phyloP scores from a whole-genome alignment of 345 rosid genomes.

The Hibiscus syriacus region DNA sequence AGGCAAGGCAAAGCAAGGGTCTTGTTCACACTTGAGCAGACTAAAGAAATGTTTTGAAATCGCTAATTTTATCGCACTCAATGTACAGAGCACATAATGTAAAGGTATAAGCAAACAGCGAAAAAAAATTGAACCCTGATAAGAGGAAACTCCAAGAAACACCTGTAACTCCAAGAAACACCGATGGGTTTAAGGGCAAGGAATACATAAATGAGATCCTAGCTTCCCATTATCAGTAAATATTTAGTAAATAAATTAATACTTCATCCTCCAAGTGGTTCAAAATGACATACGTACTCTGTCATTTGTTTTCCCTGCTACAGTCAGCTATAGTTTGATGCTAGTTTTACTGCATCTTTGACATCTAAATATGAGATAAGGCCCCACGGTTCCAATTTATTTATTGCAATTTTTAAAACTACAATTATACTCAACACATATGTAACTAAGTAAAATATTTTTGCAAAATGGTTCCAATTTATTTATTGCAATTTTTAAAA shows the following conservation, averaged over 20 bases:
- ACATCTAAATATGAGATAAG: too few relatives aligned
- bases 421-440: not conserved
- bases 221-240: not conserved
- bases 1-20: not conserved
- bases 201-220: not conserved
- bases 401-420: not conserved
- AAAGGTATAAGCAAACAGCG: not conserved
- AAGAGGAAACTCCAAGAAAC: not conserved
- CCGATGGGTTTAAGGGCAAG: not conserved
- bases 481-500: not conserved
- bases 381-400: too few relatives aligned
- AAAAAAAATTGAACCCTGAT: not conserved
- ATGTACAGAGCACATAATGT: not conserved
- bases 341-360: not conserved
- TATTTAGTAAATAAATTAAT: not conserved
- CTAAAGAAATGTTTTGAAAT: not conserved
- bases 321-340: not conserved
- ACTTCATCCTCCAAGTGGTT: not conserved
- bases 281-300: not conserved
- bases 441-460: not conserved
- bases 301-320: not conserved
- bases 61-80: not conserved
- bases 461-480: too few relatives aligned
- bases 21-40: not conserved
- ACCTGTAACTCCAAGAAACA: not conserved